Percentiles rank a stretch among this genome's conserved stretches.
phyloP scores from a whole-genome alignment of 768 basidiomycete species.

The Lactifluus hygrophoroides region DNA sequence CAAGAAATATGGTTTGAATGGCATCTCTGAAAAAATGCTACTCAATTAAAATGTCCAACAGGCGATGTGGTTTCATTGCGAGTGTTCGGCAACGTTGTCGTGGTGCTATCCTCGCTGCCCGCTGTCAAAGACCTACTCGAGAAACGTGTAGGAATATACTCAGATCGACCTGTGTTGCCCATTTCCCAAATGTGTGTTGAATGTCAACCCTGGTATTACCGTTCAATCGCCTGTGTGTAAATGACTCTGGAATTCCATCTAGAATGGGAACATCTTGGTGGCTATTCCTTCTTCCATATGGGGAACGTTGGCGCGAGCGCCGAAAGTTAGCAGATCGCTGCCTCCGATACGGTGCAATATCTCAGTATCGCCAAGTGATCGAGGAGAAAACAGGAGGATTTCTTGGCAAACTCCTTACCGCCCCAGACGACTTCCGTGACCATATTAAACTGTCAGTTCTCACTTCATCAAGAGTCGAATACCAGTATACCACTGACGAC shows the following conservation, averaged over 20 bases:
- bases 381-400: neutral
- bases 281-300: neutral
- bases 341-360: no score
- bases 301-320: no score
- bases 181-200: neutral
- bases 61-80: neutral
- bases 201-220: no score
- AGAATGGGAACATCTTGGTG: neutral
- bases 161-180: neutral
- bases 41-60: neutral
- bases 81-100: neutral
- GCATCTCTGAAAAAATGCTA: no score
- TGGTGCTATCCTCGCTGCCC: neutral
- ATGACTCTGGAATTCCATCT: neutral
- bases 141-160: conserved; percentile 15
- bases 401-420: neutral
- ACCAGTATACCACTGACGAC: neutral
- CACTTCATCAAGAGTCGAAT: neutral
- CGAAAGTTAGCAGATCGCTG: no score
- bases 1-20: no score
- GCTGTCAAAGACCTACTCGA: neutral
- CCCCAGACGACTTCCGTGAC: conserved; percentile 1
- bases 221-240: no score
- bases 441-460: no score
- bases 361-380: neutral